These are phyloP conservation scores for Pelargonium hybrid DNA, from an alignment of 441 rosid genomes.

Conservation along the genomic window DNA sequence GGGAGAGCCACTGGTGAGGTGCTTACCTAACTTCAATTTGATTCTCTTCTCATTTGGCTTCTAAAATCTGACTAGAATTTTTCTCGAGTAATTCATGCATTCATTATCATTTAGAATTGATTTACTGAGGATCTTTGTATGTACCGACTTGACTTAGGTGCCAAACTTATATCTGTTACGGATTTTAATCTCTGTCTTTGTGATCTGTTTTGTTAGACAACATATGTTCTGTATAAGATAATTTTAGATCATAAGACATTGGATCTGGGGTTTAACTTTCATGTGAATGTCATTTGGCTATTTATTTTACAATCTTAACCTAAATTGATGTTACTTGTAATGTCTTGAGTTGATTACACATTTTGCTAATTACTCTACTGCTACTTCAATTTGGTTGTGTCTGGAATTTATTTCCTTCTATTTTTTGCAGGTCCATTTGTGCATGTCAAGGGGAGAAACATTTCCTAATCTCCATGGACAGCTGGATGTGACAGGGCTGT, in stretches of 20 bases:
- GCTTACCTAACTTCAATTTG: slow-evolving; percentile 59
- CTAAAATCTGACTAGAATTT: background rate
- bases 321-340: background rate
- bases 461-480: slow-evolving; percentile 97
- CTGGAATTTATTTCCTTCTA: slow-evolving; percentile 16
- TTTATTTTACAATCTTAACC: background rate
- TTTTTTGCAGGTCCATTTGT: slow-evolving; percentile 70
- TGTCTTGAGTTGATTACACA: background rate
- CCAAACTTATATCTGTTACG: background rate
- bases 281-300: background rate
- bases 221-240: no score
- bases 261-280: background rate
- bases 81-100: background rate
- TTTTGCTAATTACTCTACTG: slow-evolving; percentile 6
- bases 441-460: slow-evolving; percentile 93
- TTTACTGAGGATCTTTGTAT: background rate
- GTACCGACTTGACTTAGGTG: background rate
- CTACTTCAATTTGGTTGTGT: slow-evolving; percentile 11
- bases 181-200: background rate
- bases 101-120: no score
- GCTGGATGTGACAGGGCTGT: slow-evolving; percentile 78
- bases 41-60: slow-evolving; percentile 9
- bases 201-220: background rate
- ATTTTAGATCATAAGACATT: background rate
- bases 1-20: slow-evolving; percentile 99